A percentile compares a stretch with the other conserved stretches of the same genome.
These are phyloP conservation scores for Gaertneriomyces semiglobifer DNA, from an alignment of 192 early-diverging fungal species.

Conservation along the genomic window DNA sequence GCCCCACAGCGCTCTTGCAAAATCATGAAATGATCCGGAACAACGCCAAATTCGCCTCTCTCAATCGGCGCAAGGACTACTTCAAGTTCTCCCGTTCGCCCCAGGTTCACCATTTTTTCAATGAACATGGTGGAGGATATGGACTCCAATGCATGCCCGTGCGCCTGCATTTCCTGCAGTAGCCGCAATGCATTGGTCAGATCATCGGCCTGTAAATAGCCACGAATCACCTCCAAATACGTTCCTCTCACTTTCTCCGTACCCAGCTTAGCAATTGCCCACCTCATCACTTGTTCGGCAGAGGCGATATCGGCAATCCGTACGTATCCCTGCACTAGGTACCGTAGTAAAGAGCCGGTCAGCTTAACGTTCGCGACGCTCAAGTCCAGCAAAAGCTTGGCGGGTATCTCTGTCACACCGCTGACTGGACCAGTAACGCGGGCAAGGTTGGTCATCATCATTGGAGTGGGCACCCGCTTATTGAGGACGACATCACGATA, in stretches of 20 bases:
- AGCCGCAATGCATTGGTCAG: conserved; percentile 1
- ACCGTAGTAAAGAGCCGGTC: no score
- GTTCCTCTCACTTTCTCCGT: neutral
- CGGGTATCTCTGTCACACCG: no score
- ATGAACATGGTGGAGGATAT: neutral
- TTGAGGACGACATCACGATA: neutral
- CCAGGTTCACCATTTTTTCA: neutral
- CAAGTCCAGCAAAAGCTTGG: no score
- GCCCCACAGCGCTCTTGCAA: neutral
- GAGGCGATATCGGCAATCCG: neutral
- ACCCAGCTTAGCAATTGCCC: neutral
- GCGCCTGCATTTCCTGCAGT: conserved; percentile 1
- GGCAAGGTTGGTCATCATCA: neutral
- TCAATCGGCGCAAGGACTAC: conserved; percentile 6
- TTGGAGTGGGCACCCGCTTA: neutral
- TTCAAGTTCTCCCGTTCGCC: neutral
- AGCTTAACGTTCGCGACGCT: no score
- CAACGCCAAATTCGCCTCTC: neutral
- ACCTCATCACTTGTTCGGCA: neutral
- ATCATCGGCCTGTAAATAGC: neutral
- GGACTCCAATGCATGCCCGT: neutral
- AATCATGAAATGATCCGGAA: neutral
- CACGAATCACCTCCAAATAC: conserved; percentile 1
- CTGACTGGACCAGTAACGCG: no score
- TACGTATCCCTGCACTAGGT: neutral